Conservation (phyloP, 1,284 basidiomycete species). For the Singerocomus rubriflavus region DNA sequence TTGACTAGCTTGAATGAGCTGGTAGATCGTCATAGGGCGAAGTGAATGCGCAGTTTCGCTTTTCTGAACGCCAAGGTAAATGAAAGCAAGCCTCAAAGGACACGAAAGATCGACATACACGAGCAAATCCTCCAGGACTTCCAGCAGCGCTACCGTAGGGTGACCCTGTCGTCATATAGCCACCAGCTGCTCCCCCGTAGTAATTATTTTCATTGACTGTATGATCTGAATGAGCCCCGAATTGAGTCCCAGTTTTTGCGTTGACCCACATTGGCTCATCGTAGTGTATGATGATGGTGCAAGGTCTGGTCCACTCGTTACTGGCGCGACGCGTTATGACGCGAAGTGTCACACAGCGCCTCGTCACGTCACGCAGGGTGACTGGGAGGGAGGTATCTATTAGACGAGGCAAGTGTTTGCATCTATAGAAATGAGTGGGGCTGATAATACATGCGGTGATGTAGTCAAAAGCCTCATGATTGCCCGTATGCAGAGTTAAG, state of each 20-base stretch:
- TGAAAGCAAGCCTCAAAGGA: conserved; percentile 1
- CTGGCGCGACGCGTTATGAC: conserved; percentile 24
- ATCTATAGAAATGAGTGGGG: conserved; percentile 32
- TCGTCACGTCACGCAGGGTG: conserved; percentile 14
- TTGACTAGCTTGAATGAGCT: conserved; percentile 76
- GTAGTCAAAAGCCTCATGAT: conserved; percentile 11
- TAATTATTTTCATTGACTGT: conserved; percentile 36
- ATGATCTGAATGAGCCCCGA: conserved; percentile 3
- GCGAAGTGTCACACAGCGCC: conserved; percentile 25
- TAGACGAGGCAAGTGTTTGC: conserved; percentile 7
- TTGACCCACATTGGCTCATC: conserved; percentile 44
- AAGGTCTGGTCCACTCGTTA: neutral
- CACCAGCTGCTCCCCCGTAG: conserved; percentile 36
- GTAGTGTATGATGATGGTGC: conserved; percentile 1
- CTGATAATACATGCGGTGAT: conserved; percentile 14
- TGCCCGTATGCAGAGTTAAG: conserved; percentile 47
- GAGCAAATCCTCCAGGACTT: conserved; percentile 44
- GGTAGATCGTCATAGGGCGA: conserved; percentile 83
- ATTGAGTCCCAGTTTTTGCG: neutral
- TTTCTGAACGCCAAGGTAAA: conserved; percentile 28
- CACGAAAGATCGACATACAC: conserved; percentile 30
- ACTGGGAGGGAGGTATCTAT: neutral
- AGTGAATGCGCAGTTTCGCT: conserved; percentile 63
- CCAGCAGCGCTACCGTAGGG: conserved; percentile 42
- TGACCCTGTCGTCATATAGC: conserved; percentile 43